Evolutionary conservation across 768 basidiomycete genomes (phyloP).

Genomic region (Dendrothele bispora): DNA sequence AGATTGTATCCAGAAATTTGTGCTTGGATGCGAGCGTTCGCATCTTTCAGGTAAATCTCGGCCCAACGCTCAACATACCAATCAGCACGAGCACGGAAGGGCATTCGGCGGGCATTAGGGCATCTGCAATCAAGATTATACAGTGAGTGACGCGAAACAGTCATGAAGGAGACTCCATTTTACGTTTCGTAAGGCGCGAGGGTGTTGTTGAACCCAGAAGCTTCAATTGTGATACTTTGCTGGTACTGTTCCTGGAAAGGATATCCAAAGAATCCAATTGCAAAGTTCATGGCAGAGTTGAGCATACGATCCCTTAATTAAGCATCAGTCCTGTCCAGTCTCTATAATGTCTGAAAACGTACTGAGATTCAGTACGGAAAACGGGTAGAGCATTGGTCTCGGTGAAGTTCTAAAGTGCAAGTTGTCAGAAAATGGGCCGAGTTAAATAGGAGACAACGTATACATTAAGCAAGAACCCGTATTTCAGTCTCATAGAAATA

Average conservation of each 20-base stretch:
- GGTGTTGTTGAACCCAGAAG: slow-evolving; percentile 74
- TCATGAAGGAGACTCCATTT: slow-evolving; percentile 17
- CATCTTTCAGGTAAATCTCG: slow-evolving; percentile 66
- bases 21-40: slow-evolving; percentile 56
- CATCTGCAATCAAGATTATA: slow-evolving; percentile 39
- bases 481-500: slow-evolving; percentile 72
- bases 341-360: slow-evolving; percentile 16
- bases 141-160: neutral
- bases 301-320: slow-evolving; percentile 67
- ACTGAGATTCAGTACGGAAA: slow-evolving; percentile 80
- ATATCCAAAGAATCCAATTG: slow-evolving; percentile 75
- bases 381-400: slow-evolving; percentile 64
- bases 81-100: slow-evolving; percentile 56
- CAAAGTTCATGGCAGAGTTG: slow-evolving; percentile 63
- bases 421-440: neutral
- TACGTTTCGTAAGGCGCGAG: slow-evolving; percentile 83
- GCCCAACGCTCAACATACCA: slow-evolving; percentile 69
- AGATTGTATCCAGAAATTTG: slow-evolving; percentile 63
- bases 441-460: neutral
- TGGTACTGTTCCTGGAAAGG: slow-evolving; percentile 74
- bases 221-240: slow-evolving; percentile 76
- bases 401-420: slow-evolving; percentile 51
- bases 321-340: neutral
- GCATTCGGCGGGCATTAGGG: slow-evolving; percentile 50
- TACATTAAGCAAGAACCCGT: slow-evolving; percentile 73